phyloP scores from a whole-genome alignment of 2,329 filamentous ascomycete genomes.

The Acephala macrosclerotiorum region DNA sequence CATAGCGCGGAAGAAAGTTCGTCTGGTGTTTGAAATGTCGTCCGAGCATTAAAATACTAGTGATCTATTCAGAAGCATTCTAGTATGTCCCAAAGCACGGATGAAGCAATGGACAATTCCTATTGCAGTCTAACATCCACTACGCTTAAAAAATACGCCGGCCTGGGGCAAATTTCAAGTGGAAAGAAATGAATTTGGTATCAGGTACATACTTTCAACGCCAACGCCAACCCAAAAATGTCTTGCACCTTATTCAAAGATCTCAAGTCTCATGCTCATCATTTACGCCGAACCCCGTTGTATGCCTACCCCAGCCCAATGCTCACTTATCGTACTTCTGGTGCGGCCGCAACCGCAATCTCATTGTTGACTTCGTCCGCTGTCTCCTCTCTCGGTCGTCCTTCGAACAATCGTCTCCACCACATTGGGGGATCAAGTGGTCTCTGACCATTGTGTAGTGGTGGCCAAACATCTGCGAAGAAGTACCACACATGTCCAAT shows the following conservation, averaged over 20 bases:
- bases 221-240: constrained; percentile 5
- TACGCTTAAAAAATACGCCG: neutral
- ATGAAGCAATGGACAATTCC: neutral
- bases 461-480: constrained; percentile 95
- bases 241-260: constrained; percentile 1
- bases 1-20: constrained; percentile 9
- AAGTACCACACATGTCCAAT: constrained; percentile 99
- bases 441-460: constrained; percentile 82
- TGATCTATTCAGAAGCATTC: neutral
- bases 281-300: constrained; percentile 24
- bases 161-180: neutral
- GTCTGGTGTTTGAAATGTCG: neutral
- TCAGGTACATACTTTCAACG: constrained; percentile 17
- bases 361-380: constrained; percentile 66
- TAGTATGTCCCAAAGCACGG: neutral
- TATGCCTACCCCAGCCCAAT: constrained; percentile 11
- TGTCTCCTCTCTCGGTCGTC: constrained; percentile 58
- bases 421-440: constrained; percentile 89
- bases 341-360: constrained; percentile 62
- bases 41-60: neutral
- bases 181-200: constrained; percentile 4
- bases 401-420: constrained; percentile 87
- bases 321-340: constrained; percentile 45
- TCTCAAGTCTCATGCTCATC: neutral
- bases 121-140: neutral